A percentile compares a stretch with the other conserved stretches of the same genome.
phyloP scores from a whole-genome alignment of 2,329 filamentous ascomycete genomes.

The Gaeumannomyces tritici region DNA sequence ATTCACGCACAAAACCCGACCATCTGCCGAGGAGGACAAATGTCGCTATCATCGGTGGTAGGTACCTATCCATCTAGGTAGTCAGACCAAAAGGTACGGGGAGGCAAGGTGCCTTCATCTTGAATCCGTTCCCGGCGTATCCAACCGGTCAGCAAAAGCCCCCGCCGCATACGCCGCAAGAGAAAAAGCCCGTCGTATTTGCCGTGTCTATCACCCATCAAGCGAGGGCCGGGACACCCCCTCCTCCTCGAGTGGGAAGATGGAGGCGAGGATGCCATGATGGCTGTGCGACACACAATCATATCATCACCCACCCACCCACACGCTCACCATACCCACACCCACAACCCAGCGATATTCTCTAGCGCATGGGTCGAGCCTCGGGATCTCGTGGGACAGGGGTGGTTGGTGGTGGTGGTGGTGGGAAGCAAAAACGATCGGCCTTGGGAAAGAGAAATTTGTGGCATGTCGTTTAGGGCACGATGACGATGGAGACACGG shows the following conservation, averaged over 20 bases:
- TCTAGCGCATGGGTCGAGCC: not conserved
- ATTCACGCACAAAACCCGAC: too few relatives aligned
- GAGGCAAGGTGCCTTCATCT: not conserved
- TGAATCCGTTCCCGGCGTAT: not conserved
- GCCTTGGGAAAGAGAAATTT: not conserved
- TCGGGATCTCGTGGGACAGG: not conserved
- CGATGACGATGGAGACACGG: too few relatives aligned
- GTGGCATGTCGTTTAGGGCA: not conserved
- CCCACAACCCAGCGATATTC: not conserved
- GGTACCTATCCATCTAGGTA: too few relatives aligned
- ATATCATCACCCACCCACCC: not conserved
- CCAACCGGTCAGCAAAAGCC: not conserved
- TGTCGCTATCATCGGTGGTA: not conserved
- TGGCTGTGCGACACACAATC: not conserved
- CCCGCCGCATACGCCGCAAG: not conserved
- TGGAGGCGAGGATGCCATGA: not conserved
- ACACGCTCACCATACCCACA: not conserved
- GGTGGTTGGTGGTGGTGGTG: too few relatives aligned
- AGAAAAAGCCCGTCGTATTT: not conserved
- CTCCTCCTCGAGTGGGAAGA: not conserved
- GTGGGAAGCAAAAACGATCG: not conserved
- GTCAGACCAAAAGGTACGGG: not conserved
- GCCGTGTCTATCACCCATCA: not conserved
- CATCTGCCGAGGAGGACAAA: not conserved
- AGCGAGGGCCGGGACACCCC: too few relatives aligned